phyloP scores from a whole-genome alignment of 2,329 filamentous ascomycete species.

The Pseudogymnoascus sp. region DNA sequence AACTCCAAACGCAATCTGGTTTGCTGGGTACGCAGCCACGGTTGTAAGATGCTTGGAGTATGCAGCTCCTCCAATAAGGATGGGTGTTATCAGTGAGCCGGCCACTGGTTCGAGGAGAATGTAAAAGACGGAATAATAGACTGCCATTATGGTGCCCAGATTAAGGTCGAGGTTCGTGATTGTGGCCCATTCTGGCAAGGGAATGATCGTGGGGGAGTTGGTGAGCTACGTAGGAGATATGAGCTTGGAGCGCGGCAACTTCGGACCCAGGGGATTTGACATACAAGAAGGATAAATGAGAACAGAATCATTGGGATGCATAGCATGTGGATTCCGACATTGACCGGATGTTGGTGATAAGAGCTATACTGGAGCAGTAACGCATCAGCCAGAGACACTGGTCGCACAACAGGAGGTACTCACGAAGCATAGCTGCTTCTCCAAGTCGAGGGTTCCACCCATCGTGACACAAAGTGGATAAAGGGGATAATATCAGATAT shows the following conservation, averaged over 20 bases:
- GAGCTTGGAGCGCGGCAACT: constrained; percentile 15
- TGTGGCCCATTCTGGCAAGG: constrained; percentile 59
- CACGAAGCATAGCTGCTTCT: constrained; percentile 78
- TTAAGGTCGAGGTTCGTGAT: constrained; percentile 61
- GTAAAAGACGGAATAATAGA: constrained; percentile 71
- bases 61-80: constrained; percentile 70
- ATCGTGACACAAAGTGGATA: neutral
- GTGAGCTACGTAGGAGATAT: constrained; percentile 41
- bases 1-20: constrained; percentile 54
- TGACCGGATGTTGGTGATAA: constrained; percentile 73
- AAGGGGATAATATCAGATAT: neutral
- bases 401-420: constrained; percentile 29
- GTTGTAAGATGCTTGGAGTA: constrained; percentile 65
- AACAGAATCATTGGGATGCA: constrained; percentile 72
- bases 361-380: constrained; percentile 60
- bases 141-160: constrained; percentile 55
- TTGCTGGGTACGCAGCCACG: constrained; percentile 29
- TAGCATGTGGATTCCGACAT: constrained; percentile 70
- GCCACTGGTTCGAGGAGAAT: constrained; percentile 91
- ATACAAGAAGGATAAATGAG: constrained; percentile 64
- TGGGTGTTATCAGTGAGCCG: constrained; percentile 65
- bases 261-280: constrained; percentile 23
- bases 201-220: constrained; percentile 56
- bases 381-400: constrained; percentile 12
- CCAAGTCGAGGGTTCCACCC: constrained; percentile 55